phyloP scores from a whole-genome alignment of 768 basidiomycete genomes.

The Boletus vermiculosoides region DNA sequence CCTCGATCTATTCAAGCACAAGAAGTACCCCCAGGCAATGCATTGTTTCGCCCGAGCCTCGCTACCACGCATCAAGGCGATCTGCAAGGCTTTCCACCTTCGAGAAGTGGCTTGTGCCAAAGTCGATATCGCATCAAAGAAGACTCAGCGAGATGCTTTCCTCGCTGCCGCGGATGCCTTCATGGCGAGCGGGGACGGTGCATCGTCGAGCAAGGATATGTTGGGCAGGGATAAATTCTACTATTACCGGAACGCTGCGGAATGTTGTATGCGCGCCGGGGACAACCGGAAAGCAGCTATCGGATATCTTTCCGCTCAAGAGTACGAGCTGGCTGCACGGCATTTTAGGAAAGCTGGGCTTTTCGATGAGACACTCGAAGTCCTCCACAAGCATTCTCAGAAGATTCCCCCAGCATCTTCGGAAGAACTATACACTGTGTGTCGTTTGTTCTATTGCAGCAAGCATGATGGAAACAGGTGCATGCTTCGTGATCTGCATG shows the following conservation, averaged over 20 bases:
- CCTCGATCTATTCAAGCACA: slow-evolving; percentile 37
- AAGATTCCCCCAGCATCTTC: slow-evolving; percentile 34
- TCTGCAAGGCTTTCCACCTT: slow-evolving; percentile 53
- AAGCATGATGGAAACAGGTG: slow-evolving; percentile 23
- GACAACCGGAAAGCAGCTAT: slow-evolving; percentile 45
- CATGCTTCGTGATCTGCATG: not conserved
- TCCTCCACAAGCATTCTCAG: slow-evolving; percentile 38
- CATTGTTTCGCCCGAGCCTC: slow-evolving; percentile 35
- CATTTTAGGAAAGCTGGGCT: slow-evolving; percentile 48
- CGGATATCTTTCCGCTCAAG: slow-evolving; percentile 40
- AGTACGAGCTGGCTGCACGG: slow-evolving; percentile 44
- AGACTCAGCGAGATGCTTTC: slow-evolving; percentile 38
- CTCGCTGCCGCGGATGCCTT: slow-evolving; percentile 51
- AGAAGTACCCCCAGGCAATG: slow-evolving; percentile 46
- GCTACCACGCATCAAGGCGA: slow-evolving; percentile 40
- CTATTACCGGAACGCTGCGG: slow-evolving; percentile 30
- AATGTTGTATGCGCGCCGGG: slow-evolving; percentile 44
- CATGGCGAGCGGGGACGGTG: slow-evolving; percentile 36
- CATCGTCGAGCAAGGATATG: too few species aligned
- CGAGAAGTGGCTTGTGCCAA: slow-evolving; percentile 47
- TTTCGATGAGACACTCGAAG: slow-evolving; percentile 53
- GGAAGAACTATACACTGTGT: slow-evolving; percentile 41
- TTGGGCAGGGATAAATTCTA: slow-evolving; percentile 24
- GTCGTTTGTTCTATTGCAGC: slow-evolving; percentile 46
- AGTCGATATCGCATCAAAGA: slow-evolving; percentile 25